A percentile compares a stretch with the other conserved stretches of the same genome.
Conservation (phyloP, 169 alveolate species). For the Plasmodium chabaudi region DNA sequence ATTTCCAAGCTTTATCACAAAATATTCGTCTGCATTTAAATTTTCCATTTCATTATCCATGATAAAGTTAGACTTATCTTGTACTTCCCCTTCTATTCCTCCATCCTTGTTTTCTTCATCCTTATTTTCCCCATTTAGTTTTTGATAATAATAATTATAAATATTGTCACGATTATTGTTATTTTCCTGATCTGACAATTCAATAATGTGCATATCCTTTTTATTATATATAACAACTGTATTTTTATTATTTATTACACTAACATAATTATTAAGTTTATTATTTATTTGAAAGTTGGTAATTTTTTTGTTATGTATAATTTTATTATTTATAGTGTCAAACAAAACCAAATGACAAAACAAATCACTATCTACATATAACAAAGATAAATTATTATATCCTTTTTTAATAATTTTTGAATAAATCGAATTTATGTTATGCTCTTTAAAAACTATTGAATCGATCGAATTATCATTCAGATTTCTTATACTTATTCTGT, state of each 20-base stretch:
- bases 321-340: constrained; percentile 6
- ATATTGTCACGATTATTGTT: background rate
- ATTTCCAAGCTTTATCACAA: constrained; percentile 7
- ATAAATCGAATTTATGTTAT: constrained; percentile 38
- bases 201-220: constrained; percentile 42
- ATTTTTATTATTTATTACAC: constrained; percentile 16
- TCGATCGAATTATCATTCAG: constrained; percentile 9
- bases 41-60: constrained; percentile 37
- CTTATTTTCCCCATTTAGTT: constrained; percentile 1
- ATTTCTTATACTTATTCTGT: constrained; percentile 63
- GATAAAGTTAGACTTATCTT: background rate
- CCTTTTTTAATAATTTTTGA: constrained; percentile 12
- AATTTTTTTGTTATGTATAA: constrained; percentile 20
- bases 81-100: background rate
- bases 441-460: constrained; percentile 34
- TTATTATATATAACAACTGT: constrained; percentile 48
- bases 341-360: constrained; percentile 9
- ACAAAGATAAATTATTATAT: constrained; percentile 1
- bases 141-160: constrained; percentile 4
- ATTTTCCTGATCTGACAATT: constrained; percentile 21
- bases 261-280: constrained; percentile 22
- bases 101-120: background rate
- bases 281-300: constrained; percentile 14
- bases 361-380: constrained; percentile 43
- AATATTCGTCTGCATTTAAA: constrained; percentile 21